Conservation (phyloP, 1,284 basidiomycete genomes). For the Heterobasidion annosum region DNA sequence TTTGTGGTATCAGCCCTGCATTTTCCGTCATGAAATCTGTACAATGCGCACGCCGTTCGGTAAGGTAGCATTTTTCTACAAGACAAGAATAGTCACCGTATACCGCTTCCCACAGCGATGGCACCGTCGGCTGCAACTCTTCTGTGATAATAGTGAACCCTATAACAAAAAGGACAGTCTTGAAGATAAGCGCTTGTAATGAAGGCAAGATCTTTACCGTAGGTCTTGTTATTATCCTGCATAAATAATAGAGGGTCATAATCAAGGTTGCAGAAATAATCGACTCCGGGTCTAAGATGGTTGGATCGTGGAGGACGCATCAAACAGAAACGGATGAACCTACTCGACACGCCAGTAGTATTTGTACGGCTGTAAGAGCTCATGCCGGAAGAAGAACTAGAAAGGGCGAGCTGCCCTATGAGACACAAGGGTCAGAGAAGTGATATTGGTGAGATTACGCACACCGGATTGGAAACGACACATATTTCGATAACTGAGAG, state of each 20-base stretch:
- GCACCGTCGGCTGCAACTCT: constrained; percentile 75
- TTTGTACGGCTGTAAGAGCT: constrained; percentile 21
- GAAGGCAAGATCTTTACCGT: constrained; percentile 33
- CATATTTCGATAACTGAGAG: constrained; percentile 61
- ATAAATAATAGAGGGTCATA: constrained; percentile 80
- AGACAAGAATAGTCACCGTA: constrained; percentile 34
- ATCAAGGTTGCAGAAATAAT: constrained; percentile 69
- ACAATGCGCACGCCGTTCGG: constrained; percentile 37
- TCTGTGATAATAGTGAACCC: constrained; percentile 75
- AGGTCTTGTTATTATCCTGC: constrained; percentile 68
- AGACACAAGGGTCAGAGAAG: neutral
- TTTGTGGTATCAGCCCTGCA: neutral
- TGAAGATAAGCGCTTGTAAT: constrained; percentile 2
- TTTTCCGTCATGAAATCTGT: constrained; percentile 33
- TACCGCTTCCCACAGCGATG: constrained; percentile 65
- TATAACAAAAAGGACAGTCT: constrained; percentile 12
- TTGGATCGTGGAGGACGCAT: constrained; percentile 11
- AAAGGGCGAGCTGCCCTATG: constrained; percentile 5
- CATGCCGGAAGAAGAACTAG: constrained; percentile 75
- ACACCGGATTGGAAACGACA: constrained; percentile 83
- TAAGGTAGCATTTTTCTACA: neutral
- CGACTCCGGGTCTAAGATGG: constrained; percentile 50
- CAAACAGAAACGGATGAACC: constrained; percentile 3
- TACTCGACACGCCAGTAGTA: constrained; percentile 23
- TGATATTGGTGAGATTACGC: constrained; percentile 19